These are phyloP conservation scores for Physcomitrium patens DNA, from an alignment of 225 moss, liverwort and hornwort species.

Conservation along the genomic window DNA sequence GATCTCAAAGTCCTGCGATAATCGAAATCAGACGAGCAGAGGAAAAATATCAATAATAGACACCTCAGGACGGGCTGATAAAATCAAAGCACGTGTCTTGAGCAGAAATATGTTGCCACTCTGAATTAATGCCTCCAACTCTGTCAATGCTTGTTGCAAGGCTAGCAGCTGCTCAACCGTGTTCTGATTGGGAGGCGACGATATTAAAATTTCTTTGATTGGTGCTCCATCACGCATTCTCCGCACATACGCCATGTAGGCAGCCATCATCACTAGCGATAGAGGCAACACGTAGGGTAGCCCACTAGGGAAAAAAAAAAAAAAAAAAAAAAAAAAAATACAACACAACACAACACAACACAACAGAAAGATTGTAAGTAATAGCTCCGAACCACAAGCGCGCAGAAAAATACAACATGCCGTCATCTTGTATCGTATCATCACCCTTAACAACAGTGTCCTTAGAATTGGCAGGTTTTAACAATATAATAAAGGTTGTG, in stretches of 20 bases:
- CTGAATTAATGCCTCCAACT: slow-evolving; percentile 73
- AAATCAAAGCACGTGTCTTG: slow-evolving; percentile 73
- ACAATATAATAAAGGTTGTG: background rate
- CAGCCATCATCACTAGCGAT: slow-evolving; percentile 57
- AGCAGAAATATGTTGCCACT: slow-evolving; percentile 76
- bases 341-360: too few relatives aligned
- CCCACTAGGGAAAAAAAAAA: slow-evolving; percentile 44
- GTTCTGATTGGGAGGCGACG: slow-evolving; percentile 73
- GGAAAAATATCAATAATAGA: background rate
- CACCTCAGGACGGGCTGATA: slow-evolving; percentile 78
- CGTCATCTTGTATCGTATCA: background rate
- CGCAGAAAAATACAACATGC: background rate
- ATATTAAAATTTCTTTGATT: slow-evolving; percentile 63
- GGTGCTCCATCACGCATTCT: slow-evolving; percentile 50
- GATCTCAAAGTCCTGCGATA: slow-evolving; percentile 2
- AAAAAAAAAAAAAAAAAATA: too few relatives aligned
- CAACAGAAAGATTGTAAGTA: background rate
- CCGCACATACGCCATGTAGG: slow-evolving; percentile 66
- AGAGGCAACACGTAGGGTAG: slow-evolving; percentile 63
- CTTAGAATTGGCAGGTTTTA: background rate
- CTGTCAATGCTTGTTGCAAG: slow-evolving; percentile 70
- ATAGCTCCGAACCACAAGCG: background rate
- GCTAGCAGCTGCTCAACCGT: slow-evolving; percentile 84
- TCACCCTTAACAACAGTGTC: slow-evolving; percentile 17
- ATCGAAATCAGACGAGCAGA: background rate